Base-by-base conservation (phyloP, 176 grass and related monocot genomes). In the Oryza meridionalis region DNA sequence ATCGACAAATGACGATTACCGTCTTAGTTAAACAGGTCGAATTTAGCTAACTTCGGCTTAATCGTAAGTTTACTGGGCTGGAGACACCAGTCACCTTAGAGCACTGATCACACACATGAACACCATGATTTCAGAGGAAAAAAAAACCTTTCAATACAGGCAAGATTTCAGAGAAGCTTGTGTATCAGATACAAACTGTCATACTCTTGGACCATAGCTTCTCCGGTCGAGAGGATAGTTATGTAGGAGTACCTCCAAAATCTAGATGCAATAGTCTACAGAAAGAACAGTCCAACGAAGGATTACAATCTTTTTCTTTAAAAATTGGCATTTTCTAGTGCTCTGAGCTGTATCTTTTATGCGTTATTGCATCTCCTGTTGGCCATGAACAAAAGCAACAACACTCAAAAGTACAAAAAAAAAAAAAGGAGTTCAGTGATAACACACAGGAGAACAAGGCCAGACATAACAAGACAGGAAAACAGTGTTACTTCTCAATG, bases 401-500 rank as follows among this genome's bases (percentile, higher is more conserved):
- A 14, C 70, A 68, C 26, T 80, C 53, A 42, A 76, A 40, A 71
- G 29, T 59, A 46, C 15, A 78, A 69, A 79, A 9, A 79, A 33
- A 67, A 86, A 10, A 79, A 25, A 67, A 86, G 7, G 84, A 77
- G 11, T 62, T 68, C 46, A 37, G 79, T 58, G 25, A 82, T 55
- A 73, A 45, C 1, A 90, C 13, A 63, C 38, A 77, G 16, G 6
- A 12, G 62, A 73, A 75, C 50, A 69, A 59, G 69, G 38, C 47
- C 26, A 76, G 31, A 21, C n/a, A 42, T 4, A 8, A 74, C 53
- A 89, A 32, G 42, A 76, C 0, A 27, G 61, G n/a, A 81, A 21
- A 70, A 32, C 2, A 16, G 1, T 55, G 32, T 2, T 50, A 6
- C 19, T 77, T 72, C 13, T 82, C 79, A 90, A 79, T 96, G 93